Evolutionary conservation across 306 rosid species (phyloP).

Genomic region (Fagus crenata): DNA sequence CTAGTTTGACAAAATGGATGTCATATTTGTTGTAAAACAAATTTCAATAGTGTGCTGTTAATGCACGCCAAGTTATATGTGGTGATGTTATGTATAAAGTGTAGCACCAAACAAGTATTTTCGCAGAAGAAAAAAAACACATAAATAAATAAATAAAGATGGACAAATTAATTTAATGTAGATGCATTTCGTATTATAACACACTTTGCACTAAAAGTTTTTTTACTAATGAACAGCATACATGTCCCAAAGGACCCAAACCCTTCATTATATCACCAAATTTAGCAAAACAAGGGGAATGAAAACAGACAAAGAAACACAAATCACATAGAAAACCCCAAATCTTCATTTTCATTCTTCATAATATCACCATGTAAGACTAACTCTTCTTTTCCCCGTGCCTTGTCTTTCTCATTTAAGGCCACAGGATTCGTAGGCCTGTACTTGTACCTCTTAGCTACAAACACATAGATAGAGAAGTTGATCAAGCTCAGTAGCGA

Average conservation of each 20-base stretch:
- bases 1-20: no score
- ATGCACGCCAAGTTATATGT: no score
- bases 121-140: no score
- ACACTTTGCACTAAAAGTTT: neutral
- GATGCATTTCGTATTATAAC: no score
- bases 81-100: no score
- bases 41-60: no score
- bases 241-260: constrained; percentile 1
- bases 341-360: neutral
- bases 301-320: neutral
- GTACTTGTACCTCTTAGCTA: constrained; percentile 68
- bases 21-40: no score
- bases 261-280: neutral
- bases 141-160: no score
- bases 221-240: neutral
- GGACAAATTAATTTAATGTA: no score
- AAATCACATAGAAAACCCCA: neutral
- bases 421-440: constrained; percentile 42
- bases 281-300: neutral
- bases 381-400: constrained; percentile 7
- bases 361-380: neutral
- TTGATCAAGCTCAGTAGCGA: constrained; percentile 69
- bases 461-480: constrained; percentile 61
- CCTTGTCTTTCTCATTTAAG: constrained; percentile 28
- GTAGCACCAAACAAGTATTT: no score